Conservation (phyloP, 257 asterid species). For the Avicennia marina region DNA sequence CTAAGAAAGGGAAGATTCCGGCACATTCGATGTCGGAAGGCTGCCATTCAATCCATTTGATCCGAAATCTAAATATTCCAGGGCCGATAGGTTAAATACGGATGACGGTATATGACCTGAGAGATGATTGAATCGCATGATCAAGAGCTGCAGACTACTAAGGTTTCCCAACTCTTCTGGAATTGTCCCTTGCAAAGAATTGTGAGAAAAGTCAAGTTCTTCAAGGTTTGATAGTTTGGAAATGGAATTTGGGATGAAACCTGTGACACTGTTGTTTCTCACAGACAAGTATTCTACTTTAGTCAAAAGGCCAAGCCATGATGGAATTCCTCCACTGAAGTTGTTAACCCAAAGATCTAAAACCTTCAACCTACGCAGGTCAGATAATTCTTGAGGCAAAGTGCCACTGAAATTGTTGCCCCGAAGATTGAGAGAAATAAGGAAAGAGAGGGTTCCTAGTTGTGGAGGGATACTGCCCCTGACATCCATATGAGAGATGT, state of each 20-base stretch:
- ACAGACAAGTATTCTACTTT: background rate
- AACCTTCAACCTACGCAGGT: conserved; percentile 2
- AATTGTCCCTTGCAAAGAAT: background rate
- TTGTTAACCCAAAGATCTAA: background rate
- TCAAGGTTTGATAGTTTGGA: conserved; percentile 11
- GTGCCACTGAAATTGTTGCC: background rate
- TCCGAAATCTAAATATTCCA: background rate
- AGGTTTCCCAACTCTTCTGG: conserved; percentile 11
- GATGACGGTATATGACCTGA: conserved; percentile 11
- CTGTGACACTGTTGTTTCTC: conserved; percentile 13
- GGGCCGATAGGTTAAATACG: conserved; percentile 6
- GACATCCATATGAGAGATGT: conserved; percentile 8
- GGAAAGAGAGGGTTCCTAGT: conserved; percentile 24
- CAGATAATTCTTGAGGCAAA: conserved; percentile 2
- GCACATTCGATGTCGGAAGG: conserved; percentile 10
- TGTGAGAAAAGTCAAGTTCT: background rate
- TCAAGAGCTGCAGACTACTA: background rate
- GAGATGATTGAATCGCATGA: background rate
- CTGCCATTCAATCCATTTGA: conserved; percentile 1
- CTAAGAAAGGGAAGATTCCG: background rate
- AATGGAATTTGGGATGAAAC: conserved; percentile 6
- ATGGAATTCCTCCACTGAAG: conserved; percentile 15
- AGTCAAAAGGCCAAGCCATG: conserved; percentile 1
- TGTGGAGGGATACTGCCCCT: conserved; percentile 19
- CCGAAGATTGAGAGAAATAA: conserved; percentile 1